Base-by-base conservation (phyloP, 805 yeast genomes). In the Wickerhamomyces ciferrii region DNA sequence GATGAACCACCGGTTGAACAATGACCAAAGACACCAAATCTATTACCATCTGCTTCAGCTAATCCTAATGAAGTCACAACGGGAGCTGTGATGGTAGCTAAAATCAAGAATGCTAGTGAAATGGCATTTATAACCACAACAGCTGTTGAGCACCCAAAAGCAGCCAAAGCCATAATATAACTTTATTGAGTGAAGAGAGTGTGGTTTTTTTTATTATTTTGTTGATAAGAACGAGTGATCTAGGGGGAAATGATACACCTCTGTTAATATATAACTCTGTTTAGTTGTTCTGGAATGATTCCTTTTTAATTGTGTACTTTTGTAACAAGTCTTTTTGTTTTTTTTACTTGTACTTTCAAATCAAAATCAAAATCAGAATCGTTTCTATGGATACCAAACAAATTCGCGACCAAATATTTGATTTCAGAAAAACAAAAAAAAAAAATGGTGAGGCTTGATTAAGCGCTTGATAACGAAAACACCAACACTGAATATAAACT, bases 1-100 rank as follows among this genome's bases (percentile, higher is more conserved):
- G 49, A 20, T 10, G 56, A 49, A 3, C 53, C 49, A 1, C 60
- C 56, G 4, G 52, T 48, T 4, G 57, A 38, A 58, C 94, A 86
- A 59, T 75, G 79, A 2, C 94, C 94, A 58, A 86, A 76, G 2
- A 79, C 75, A 29, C 94, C 94, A 60, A 74, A 86, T 2, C 69
- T 65, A 51, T 67, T 65, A 38, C 63, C 60, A 19, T 65, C 65
- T 31, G 79, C 71, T 31, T 71, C 59, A 7, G 83, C 82, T 14
- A 86, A 53, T 4, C 69, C 67, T 41, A 86, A 71, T 7, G 70
- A 56, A 2, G 63, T 50, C 9, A 75, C 68, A 2, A 80, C 79
- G 0, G 95, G 92, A 11, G 79, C 72, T 1, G 88, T 74, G 23
- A 86, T 69, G 18, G 81, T 71, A 2, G 84, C 79, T 27, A 86